A percentile compares a stretch with the other conserved stretches of the same genome.
Conservation (phyloP, 2,329 filamentous ascomycete genomes). For the Ophiobolus disseminans region DNA sequence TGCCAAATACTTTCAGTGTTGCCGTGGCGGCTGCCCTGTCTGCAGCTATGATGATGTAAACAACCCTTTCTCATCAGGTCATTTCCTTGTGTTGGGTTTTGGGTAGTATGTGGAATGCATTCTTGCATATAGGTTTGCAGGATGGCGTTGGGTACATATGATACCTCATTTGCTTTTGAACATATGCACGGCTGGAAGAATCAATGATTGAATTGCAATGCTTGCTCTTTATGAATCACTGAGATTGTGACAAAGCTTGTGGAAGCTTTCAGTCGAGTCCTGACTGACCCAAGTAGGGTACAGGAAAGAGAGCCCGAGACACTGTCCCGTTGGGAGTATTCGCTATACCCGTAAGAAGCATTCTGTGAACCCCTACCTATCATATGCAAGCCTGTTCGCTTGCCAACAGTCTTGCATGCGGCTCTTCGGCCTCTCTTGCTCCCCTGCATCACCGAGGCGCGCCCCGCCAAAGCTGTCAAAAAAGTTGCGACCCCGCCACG, state of each 20-base stretch:
- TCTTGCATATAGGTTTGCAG: background rate
- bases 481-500: slow-evolving; percentile 27
- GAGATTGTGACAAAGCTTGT: too few species aligned
- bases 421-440: slow-evolving; percentile 8
- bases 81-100: background rate
- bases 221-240: too few species aligned
- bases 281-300: too few species aligned
- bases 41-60: slow-evolving; percentile 24
- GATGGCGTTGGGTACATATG: background rate
- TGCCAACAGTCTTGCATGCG: slow-evolving; percentile 10
- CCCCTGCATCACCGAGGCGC: slow-evolving; percentile 14
- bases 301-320: too few species aligned
- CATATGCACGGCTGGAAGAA: background rate
- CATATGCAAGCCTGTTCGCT: slow-evolving; percentile 4
- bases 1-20: slow-evolving; percentile 30
- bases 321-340: too few species aligned
- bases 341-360: too few species aligned
- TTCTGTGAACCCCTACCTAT: slow-evolving; percentile 11
- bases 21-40: slow-evolving; percentile 26
- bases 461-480: slow-evolving; percentile 19
- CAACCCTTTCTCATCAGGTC: background rate
- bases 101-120: too few species aligned
- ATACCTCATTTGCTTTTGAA: background rate
- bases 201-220: background rate
- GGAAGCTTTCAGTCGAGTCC: too few species aligned